Percentiles rank a stretch among this genome's conserved stretches.
Conservation (phyloP, 2,329 filamentous ascomycete genomes). For the Chrysoporthe cubensis region DNA sequence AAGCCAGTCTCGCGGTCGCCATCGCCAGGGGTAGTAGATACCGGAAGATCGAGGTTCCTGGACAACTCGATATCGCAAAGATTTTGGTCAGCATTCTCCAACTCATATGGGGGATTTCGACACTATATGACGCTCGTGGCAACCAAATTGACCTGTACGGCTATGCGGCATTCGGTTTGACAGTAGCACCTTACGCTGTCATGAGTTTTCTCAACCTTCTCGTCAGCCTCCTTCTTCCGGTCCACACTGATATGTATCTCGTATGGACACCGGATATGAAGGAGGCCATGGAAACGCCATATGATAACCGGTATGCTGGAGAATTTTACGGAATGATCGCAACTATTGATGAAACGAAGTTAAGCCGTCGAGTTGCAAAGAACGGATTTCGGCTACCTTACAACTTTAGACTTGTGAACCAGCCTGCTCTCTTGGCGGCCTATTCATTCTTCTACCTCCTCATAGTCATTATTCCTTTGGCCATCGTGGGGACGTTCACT, state of each 20-base stretch:
- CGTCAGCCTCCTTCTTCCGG: constrained; percentile 1
- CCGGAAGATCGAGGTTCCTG: neutral
- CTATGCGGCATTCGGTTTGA: constrained; percentile 39
- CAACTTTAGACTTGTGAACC: neutral
- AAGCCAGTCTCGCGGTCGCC: neutral
- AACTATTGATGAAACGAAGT: neutral
- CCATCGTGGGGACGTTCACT: constrained; percentile 33
- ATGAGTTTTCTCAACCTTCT: constrained; percentile 37
- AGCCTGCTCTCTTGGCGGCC: neutral
- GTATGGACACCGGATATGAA: constrained; percentile 9
- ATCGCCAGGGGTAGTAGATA: neutral
- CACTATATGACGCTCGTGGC: constrained; percentile 33
- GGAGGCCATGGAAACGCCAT: neutral
- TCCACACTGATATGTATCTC: constrained; percentile 1
- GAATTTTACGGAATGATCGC: neutral
- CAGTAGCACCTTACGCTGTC: constrained; percentile 37
- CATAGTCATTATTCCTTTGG: constrained; percentile 37
- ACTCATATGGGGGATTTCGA: constrained; percentile 18
- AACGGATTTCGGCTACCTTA: neutral
- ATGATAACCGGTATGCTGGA: neutral
- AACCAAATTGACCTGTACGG: constrained; percentile 36
- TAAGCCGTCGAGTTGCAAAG: neutral
- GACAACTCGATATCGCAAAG: neutral
- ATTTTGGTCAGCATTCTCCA: constrained; percentile 5
- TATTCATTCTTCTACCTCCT: neutral